Conservation (phyloP, 192 early-diverging fungal species). For the Mortierella claussenii region DNA sequence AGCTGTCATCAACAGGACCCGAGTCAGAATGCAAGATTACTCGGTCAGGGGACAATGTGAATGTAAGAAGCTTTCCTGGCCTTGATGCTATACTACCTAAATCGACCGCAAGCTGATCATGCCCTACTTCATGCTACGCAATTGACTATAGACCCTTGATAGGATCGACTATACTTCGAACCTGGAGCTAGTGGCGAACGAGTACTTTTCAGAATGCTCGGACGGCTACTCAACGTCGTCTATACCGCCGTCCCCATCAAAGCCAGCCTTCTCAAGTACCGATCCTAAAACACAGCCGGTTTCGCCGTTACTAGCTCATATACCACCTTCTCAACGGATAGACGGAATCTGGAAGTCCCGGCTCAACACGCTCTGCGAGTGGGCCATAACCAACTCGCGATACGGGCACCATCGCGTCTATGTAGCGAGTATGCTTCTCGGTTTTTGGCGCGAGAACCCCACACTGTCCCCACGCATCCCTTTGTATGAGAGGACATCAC, state of each 20-base stretch:
- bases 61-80: constrained; percentile 10
- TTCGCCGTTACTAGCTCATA: neutral
- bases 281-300: neutral
- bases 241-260: constrained; percentile 22
- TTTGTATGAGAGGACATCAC: constrained; percentile 21
- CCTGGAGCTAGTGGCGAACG: constrained; percentile 19
- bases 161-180: constrained; percentile 26
- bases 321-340: constrained; percentile 10
- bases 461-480: constrained; percentile 13
- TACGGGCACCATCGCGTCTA: constrained; percentile 60
- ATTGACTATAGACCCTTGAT: constrained; percentile 44
- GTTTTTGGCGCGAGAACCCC: constrained; percentile 51
- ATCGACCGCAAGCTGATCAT: no score
- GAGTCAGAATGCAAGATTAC: neutral
- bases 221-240: constrained; percentile 9
- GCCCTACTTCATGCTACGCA: neutral
- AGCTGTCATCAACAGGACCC: constrained; percentile 10
- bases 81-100: no score
- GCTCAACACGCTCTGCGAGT: constrained; percentile 60
- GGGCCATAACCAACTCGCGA: constrained; percentile 60
- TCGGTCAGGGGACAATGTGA: constrained; percentile 18
- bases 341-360: constrained; percentile 23
- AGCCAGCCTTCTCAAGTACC: constrained; percentile 7
- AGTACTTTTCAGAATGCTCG: constrained; percentile 36
- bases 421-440: constrained; percentile 57